Percentiles rank a stretch among this genome's conserved stretches.
These are phyloP conservation scores for Boletus huronensis DNA, from an alignment of 768 basidiomycete genomes.

Conservation along the genomic window DNA sequence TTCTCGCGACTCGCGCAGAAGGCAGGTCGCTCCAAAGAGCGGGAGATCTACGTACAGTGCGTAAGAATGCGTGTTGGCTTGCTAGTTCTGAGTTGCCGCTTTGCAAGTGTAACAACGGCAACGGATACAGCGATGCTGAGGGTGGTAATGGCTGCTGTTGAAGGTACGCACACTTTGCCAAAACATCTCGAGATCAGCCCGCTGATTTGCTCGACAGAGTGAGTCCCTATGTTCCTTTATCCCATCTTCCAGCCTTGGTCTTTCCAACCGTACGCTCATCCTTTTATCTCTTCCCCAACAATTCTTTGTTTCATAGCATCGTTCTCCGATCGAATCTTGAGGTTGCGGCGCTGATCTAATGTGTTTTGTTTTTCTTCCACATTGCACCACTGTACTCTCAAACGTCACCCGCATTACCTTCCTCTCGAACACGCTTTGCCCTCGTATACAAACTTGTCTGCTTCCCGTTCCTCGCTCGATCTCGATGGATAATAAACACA, in stretches of 20 bases:
- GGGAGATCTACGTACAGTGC: slow-evolving; percentile 93
- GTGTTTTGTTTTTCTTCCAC: slow-evolving; percentile 20
- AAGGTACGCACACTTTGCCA: slow-evolving; percentile 56
- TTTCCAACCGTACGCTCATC: slow-evolving; percentile 28
- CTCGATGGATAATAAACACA: slow-evolving; percentile 17
- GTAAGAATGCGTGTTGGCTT: slow-evolving; percentile 31
- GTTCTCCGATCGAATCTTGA: slow-evolving; percentile 37
- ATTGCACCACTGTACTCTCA: slow-evolving; percentile 14
- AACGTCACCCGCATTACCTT: slow-evolving; percentile 5
- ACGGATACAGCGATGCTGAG: slow-evolving; percentile 85
- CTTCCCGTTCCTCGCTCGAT: slow-evolving; percentile 14
- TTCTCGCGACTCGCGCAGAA: slow-evolving; percentile 82
- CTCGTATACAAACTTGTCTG: slow-evolving; percentile 17
- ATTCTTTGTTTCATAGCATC: slow-evolving; percentile 28
- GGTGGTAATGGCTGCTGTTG: slow-evolving; percentile 94
- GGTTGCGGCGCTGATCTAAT: slow-evolving; percentile 33
- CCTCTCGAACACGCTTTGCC: slow-evolving; percentile 11
- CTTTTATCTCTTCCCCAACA: slow-evolving; percentile 13
- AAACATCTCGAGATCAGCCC: neutral
- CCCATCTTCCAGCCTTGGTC: slow-evolving; percentile 19
- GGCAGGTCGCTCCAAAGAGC: slow-evolving; percentile 77
- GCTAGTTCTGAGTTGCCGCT: slow-evolving; percentile 5
- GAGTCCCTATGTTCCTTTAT: slow-evolving; percentile 42
- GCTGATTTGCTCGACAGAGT: slow-evolving; percentile 49
- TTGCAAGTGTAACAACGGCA: slow-evolving; percentile 74